Percentiles rank a stretch among this genome's conserved stretches.
phyloP scores from a whole-genome alignment of 2,329 filamentous ascomycete species.

The Ophiostoma ips region DNA sequence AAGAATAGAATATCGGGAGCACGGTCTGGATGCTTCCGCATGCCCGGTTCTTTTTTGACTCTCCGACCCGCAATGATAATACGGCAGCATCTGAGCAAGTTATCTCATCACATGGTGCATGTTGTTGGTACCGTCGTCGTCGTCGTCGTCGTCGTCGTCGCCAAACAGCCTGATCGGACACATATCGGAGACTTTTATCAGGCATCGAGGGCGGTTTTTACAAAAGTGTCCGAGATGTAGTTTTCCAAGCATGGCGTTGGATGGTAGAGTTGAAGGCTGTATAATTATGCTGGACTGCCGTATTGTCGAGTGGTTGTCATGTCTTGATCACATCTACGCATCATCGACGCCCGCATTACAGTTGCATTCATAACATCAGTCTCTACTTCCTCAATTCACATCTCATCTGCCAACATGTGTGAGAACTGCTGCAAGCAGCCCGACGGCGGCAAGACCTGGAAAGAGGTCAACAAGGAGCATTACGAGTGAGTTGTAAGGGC shows the following conservation, averaged over 20 bases:
- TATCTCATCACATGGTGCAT: too few relatives aligned
- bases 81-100: too few relatives aligned
- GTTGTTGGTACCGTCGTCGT: too few relatives aligned
- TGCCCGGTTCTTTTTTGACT: too few relatives aligned
- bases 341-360: too few relatives aligned
- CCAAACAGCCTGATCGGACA: background rate
- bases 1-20: background rate
- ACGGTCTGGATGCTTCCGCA: too few relatives aligned
- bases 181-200: background rate
- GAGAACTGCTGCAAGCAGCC: background rate
- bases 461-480: conserved; percentile 11
- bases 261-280: too few relatives aligned
- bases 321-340: background rate
- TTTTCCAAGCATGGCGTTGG: too few relatives aligned
- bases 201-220: background rate
- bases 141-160: too few relatives aligned
- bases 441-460: conserved; percentile 8
- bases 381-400: background rate
- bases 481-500: conserved; percentile 4
- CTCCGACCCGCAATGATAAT: too few relatives aligned
- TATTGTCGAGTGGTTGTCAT: too few relatives aligned
- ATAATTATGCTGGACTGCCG: too few relatives aligned
- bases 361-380: background rate
- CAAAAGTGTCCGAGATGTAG: background rate
- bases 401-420: background rate